Base-by-base conservation (phyloP, 2,329 filamentous ascomycete species). In the Xylariaceae sp. region DNA sequence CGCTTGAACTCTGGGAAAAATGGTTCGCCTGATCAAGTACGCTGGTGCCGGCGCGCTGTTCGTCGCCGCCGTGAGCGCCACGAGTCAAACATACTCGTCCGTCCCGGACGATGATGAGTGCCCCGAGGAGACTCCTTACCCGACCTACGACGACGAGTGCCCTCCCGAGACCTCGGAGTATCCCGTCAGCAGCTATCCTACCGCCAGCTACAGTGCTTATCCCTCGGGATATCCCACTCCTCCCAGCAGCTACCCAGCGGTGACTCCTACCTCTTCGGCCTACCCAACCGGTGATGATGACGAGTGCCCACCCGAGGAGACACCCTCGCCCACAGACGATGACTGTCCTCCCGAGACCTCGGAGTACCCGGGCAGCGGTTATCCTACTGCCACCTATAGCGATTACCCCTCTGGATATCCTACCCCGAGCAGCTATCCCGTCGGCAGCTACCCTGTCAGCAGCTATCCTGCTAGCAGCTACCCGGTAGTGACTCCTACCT, bases 11-110 rank as follows among this genome's bases (percentile, higher is more conserved):
- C 55, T 36, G 53, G 53, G 55, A 61, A 70, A 49, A 43, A 73
- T 73, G 71, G 70, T 72, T 62, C 66, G 65, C 53, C 53, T 70
- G 21, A 60, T 70, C 48, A 69, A 72, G 54, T 70, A 72, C 60
- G 65, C 67, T 57, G 61, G 67, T 56, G 68, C 68, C 59, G 63
- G 71, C 54, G 68, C 67, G 39, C 61, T 72, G 40, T 59, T 73
- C 43, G 63, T 68, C 41, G 67, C 65, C 49, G 62, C 69, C 29
- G 71, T 65, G 24, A 63, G 53, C 50, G 69, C 70, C 23, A 60
- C 58, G 7, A 12, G 11, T 24, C 44, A 49, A 29, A 24, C 55
- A 3, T 60, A 63, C 58, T 49, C 64, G 24, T 44, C 63, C 24
- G 23, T 17, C 31, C 43, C 46, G 26, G 56, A 58, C 12, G 59